Base-by-base conservation (phyloP, 768 basidiomycete genomes). In the Mycena rosella region DNA sequence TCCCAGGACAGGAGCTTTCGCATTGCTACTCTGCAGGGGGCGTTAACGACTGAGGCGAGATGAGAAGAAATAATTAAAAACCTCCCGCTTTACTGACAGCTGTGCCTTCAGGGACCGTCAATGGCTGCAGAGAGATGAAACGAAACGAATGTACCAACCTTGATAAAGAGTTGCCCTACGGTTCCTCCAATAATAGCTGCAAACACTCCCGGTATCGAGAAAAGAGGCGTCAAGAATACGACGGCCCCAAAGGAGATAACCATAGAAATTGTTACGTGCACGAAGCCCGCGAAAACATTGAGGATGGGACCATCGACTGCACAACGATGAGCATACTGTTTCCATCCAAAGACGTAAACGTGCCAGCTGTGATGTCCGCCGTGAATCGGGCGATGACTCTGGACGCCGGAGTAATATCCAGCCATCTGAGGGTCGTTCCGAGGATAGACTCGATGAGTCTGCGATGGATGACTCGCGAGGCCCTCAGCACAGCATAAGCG, bases 371-470 rank as follows among this genome's bases (percentile, higher is more conserved):
- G 18, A 87, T 84, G 69, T 87, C 86, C 27, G 83, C 81, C 1
- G 86, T 87, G 67, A 83, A 84, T 36, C 86, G 79, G 17, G 85
- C 78, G 27, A 86, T 82, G 61, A 87, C 81, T 9, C 86, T 56
- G 9, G 74, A 75, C 1, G 70, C 63, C 2, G 73, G 68, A 2
- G 74, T 74, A 13, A 65, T 67, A 48, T 67, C 65, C 10, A 77
- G 73, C 63, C 60, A 84, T 75, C 84, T 75, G 18, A 87, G 68
- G 5, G 86, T 86, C 2, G 86, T 84, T 0, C 84, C 81, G 9
- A 86, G 73, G 1, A 87, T 69, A 18, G 48, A 69, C 56, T 53
- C 59, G 24, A 58, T 64, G 26, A 57, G 61, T 27, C 47, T 52
- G 2, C 48, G 59, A 45, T 71, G 70, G 18, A 71, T 71, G 11